Base-by-base conservation (phyloP, 805 yeast species). In the Cyberlindnera galapagoensis region DNA sequence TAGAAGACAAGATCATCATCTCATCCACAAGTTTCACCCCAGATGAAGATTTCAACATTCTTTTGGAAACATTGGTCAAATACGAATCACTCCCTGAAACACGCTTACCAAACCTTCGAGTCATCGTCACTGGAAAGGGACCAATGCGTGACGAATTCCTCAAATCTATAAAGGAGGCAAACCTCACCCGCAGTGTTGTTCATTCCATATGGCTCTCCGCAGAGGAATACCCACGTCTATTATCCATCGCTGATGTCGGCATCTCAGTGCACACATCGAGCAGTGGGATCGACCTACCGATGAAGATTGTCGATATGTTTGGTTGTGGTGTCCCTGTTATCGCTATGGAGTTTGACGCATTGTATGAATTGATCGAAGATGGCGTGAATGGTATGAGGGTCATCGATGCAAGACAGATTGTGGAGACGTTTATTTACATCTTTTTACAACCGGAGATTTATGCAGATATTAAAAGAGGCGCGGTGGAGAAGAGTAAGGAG, bases 111-210 rank as follows among this genome's bases (percentile, higher is more conserved):
- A 69, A 66, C 4, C 49, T 88, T 2, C 54, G 76, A 23, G 71
- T 86, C 33, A 58, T 92, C n/a, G 80, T 92, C n/a, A 92, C 99
- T 0, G 99, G 99, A 0, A 90, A 88, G 54, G 99, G 99, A 0
- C 97, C 97, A 0, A 54, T 82, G 57, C 75, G 75, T 43, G 54
- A 58, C 3, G 59, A 69, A 14, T 81, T 79, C 45, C 51, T 71
- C 18, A 38, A 49, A 3, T 53, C 62, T 16, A 80, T 82, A 2
- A 46, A 60, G n/a, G 46, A 52, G 8, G 65, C 71, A 24, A 38
- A 55, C 13, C 63, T 74, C 52, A 43, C 60, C 3, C 65, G 70
- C 24, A 72, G 87, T 6, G 49, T 65, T 1, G 63, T 92, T 6
- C 67, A 67, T 34, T 71, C 79, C 20, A 77, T 71, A 0, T 92